Conservation (phyloP, 2,329 filamentous ascomycete genomes). For the Monascus ruber region DNA sequence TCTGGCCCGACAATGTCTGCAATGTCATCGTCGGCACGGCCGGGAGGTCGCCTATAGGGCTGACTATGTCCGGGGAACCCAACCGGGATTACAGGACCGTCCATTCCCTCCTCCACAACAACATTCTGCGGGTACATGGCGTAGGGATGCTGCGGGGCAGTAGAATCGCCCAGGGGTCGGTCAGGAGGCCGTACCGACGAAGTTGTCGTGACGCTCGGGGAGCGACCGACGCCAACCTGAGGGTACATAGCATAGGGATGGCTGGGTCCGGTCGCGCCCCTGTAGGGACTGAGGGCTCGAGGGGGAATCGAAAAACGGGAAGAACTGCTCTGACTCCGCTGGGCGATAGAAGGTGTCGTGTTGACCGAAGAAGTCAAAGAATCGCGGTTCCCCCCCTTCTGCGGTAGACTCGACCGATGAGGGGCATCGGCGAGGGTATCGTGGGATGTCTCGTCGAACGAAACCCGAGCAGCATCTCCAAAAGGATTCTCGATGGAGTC, state of each 20-base stretch:
- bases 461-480: slow-evolving; percentile 22
- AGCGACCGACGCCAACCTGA: slow-evolving; percentile 49
- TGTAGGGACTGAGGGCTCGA: slow-evolving; percentile 52
- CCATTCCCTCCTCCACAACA: slow-evolving; percentile 44
- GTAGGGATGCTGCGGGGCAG: slow-evolving; percentile 72
- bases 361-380: slow-evolving; percentile 21
- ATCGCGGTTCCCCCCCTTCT: slow-evolving; percentile 22
- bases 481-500: slow-evolving; percentile 22
- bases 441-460: slow-evolving; percentile 17
- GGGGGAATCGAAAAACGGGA: slow-evolving; percentile 34
- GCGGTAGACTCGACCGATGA: slow-evolving; percentile 24
- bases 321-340: slow-evolving; percentile 33
- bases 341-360: slow-evolving; percentile 18
- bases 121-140: slow-evolving; percentile 76
- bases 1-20: slow-evolving; percentile 78
- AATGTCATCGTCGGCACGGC: slow-evolving; percentile 60
- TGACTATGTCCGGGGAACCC: slow-evolving; percentile 61
- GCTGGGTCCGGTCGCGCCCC: slow-evolving; percentile 60
- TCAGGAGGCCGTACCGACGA: slow-evolving; percentile 53
- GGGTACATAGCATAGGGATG: slow-evolving; percentile 79
- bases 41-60: slow-evolving; percentile 60
- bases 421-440: slow-evolving; percentile 20
- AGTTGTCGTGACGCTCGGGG: slow-evolving; percentile 58
- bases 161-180: slow-evolving; percentile 48
- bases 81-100: slow-evolving; percentile 45